These are phyloP conservation scores for Aspergillus thermomutatus DNA, from an alignment of 2,329 filamentous ascomycete species.

Conservation along the genomic window DNA sequence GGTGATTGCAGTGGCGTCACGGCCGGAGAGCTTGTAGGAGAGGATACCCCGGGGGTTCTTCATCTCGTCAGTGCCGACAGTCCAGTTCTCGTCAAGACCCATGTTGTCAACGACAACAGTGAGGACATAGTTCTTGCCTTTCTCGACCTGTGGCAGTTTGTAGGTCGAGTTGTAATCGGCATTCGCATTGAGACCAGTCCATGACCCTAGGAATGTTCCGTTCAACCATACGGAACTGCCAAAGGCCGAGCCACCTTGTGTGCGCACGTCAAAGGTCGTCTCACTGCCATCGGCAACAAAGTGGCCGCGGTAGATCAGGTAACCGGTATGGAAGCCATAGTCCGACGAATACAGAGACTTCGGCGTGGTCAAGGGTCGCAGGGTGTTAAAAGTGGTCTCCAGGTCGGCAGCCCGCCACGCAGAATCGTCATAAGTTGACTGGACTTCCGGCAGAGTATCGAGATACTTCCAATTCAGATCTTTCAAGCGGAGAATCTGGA, in stretches of 20 bases:
- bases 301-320: constrained; percentile 65
- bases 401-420: constrained; percentile 62
- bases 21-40: constrained; percentile 40
- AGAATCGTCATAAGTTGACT: constrained; percentile 63
- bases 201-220: constrained; percentile 61
- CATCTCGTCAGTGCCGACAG: constrained; percentile 58
- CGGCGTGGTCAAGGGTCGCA: constrained; percentile 56
- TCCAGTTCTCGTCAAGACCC: constrained; percentile 66
- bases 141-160: constrained; percentile 50
- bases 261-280: constrained; percentile 53
- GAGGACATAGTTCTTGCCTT: constrained; percentile 57
- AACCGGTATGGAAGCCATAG: constrained; percentile 70
- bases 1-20: constrained; percentile 30
- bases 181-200: constrained; percentile 53
- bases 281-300: constrained; percentile 65
- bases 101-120: constrained; percentile 72
- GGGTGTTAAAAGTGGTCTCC: constrained; percentile 59
- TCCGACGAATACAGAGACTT: constrained; percentile 66
- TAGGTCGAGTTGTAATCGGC: constrained; percentile 56
- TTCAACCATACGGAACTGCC: constrained; percentile 67
- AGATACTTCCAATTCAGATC: constrained; percentile 65
- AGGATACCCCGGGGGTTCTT: constrained; percentile 57
- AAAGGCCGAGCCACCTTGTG: constrained; percentile 66
- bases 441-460: constrained; percentile 68
- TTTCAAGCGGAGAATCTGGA: constrained; percentile 58